A percentile compares a stretch with the other conserved stretches of the same genome.
phyloP scores from a whole-genome alignment of 2,329 filamentous ascomycete species.

The Cadophora sp. region DNA sequence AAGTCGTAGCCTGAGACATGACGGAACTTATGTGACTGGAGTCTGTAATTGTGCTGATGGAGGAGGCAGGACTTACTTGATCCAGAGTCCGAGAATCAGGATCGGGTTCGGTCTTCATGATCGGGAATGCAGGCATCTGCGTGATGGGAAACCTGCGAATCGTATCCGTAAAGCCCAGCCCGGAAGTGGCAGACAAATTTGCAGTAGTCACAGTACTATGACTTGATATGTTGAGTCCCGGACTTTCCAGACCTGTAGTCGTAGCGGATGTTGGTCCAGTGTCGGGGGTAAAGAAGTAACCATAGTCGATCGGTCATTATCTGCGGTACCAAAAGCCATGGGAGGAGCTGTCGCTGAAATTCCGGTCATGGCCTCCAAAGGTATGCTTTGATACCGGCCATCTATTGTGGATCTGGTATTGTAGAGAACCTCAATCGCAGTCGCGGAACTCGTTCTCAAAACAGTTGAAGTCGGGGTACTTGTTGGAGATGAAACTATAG shows the following conservation, averaged over 20 bases:
- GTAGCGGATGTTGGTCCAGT: too few species aligned
- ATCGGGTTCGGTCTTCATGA: neutral
- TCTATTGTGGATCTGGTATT: too few species aligned
- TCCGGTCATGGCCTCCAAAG: too few species aligned
- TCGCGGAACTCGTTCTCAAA: too few species aligned
- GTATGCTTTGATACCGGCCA: too few species aligned
- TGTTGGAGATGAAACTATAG: too few species aligned
- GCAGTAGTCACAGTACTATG: neutral
- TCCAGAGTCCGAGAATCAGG: too few species aligned
- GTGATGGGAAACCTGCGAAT: neutral
- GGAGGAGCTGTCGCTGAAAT: neutral
- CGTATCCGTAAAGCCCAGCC: neutral
- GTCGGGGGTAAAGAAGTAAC: too few species aligned
- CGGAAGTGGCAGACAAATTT: neutral
- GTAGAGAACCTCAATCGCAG: too few species aligned
- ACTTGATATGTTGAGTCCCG: neutral
- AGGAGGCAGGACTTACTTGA: neutral
- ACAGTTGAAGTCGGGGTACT: too few species aligned
- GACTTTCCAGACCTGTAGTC: neutral
- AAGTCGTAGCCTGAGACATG: neutral
- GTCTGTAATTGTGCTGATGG: neutral
- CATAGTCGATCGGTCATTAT: neutral
- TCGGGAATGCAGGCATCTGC: neutral
- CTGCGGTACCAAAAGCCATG: neutral
- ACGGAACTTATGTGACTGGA: neutral